phyloP scores from a whole-genome alignment of 2,329 filamentous ascomycete species.

The Paracamarosporium sp. region DNA sequence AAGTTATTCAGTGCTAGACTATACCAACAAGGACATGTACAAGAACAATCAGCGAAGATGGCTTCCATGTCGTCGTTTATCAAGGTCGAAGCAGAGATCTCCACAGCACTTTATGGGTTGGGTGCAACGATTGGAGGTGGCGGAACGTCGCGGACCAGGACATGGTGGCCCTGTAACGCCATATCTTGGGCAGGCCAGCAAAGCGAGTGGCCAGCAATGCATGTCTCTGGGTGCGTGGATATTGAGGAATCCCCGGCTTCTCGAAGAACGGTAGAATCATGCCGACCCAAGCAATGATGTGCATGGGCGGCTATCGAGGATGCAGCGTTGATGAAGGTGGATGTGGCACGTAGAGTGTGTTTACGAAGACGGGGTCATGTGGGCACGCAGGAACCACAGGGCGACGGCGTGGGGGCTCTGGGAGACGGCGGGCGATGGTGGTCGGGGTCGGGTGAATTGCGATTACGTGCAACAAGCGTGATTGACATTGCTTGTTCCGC shows the following conservation, averaged over 20 bases:
- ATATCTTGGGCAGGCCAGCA: neutral
- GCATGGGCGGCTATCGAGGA: constrained; percentile 15
- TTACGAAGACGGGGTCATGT: constrained; percentile 18
- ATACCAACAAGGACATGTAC: constrained; percentile 20
- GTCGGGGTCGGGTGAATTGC: constrained; percentile 1
- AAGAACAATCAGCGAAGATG: constrained; percentile 23
- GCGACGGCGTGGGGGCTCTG: constrained; percentile 14
- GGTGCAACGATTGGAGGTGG: constrained; percentile 14
- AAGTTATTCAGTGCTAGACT: constrained; percentile 15
- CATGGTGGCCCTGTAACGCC: neutral
- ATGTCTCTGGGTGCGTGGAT: neutral
- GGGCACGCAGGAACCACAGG: constrained; percentile 19
- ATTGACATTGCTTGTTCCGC: too few relatives aligned
- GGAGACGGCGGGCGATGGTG: constrained; percentile 17
- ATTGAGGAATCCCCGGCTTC: constrained; percentile 23
- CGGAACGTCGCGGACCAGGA: constrained; percentile 14
- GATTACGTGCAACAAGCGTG: neutral
- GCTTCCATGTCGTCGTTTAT: constrained; percentile 8
- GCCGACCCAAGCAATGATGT: constrained; percentile 23
- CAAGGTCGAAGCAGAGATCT: constrained; percentile 11
- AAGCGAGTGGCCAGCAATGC: constrained; percentile 15
- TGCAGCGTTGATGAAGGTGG: constrained; percentile 19
- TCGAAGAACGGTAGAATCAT: constrained; percentile 27
- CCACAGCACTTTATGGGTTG: constrained; percentile 17
- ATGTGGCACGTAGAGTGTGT: constrained; percentile 32